A percentile compares a stretch with the other conserved stretches of the same genome.
Conservation (phyloP, 495 filamentous ascomycete species). For the Immersiella caudata region DNA sequence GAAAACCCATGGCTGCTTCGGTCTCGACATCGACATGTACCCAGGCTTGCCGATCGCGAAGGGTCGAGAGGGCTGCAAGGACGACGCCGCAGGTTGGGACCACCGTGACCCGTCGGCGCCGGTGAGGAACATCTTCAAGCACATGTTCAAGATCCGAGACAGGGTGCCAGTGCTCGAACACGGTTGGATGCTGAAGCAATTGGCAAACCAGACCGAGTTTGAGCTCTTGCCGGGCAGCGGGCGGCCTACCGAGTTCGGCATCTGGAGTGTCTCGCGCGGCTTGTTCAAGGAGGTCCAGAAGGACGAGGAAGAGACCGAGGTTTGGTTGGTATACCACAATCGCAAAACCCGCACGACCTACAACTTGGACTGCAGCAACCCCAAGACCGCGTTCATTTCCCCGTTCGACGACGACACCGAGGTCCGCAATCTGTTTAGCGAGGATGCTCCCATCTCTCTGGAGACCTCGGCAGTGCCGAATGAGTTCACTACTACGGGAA, state of each 20-base stretch:
- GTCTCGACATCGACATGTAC: slow-evolving; percentile 58
- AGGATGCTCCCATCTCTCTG: slow-evolving; percentile 60
- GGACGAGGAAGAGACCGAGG: slow-evolving; percentile 55
- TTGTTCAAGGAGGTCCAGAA: slow-evolving; percentile 56
- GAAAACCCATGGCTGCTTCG: slow-evolving; percentile 71
- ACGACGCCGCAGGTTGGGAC: slow-evolving; percentile 61
- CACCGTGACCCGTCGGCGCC: slow-evolving; percentile 72
- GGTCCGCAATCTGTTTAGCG: slow-evolving; percentile 70
- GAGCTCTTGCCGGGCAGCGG: slow-evolving; percentile 58
- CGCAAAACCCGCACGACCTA: slow-evolving; percentile 59
- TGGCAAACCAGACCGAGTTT: slow-evolving; percentile 62
- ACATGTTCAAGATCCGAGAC: slow-evolving; percentile 66
- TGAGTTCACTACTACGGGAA: slow-evolving; percentile 36
- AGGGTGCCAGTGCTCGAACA: slow-evolving; percentile 65
- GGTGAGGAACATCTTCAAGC: slow-evolving; percentile 66
- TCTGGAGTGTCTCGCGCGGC: slow-evolving; percentile 67
- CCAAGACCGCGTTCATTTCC: slow-evolving; percentile 54
- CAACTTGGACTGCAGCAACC: slow-evolving; percentile 60
- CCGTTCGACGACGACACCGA: slow-evolving; percentile 59
- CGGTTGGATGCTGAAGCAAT: slow-evolving; percentile 61
- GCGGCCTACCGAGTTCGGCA: slow-evolving; percentile 62
- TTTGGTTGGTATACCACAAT: slow-evolving; percentile 73
- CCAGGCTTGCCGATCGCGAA: slow-evolving; percentile 61
- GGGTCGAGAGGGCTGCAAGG: slow-evolving; percentile 60
- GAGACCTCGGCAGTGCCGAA: slow-evolving; percentile 26